Evolutionary conservation across 257 asterid genomes (phyloP), one percentile per base, ranked within the genome.

Genomic region (Lycium barbarum): DNA sequence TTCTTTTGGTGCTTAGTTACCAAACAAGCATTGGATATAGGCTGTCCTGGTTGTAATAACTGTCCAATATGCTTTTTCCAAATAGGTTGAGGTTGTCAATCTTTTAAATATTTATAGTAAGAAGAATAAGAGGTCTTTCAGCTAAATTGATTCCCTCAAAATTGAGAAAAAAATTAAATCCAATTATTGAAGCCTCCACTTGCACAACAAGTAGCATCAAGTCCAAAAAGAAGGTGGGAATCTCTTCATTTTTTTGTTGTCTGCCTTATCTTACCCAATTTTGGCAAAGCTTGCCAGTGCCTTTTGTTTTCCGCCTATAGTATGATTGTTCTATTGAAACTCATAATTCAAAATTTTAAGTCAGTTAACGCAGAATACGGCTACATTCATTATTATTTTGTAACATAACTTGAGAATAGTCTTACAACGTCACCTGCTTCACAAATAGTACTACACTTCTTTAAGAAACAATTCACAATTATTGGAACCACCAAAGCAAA

Each of bases 101-200:
- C 62, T 12, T 74, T 22, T 22, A 49, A 49, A 22, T 74, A 18
- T 12, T 5, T 49, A 74, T 13, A 26, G 33, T 26, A 12, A 38
- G 20, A 22, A 74, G 81, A 74, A 49, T 74, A 74, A 74, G 61
- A 74, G 43, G 62, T 74, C 61, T 49, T 49, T 22, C 40, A 22
- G 3, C 45, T 49, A 74, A 74, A 74, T 8, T 74, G 38, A 74
- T 74, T 49, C 22, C 62, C 43, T 49, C 40, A 74, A 72, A 22
- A 74, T 74, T 49, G 45, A 74, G 43, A 2, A 18, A 20, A n/a
- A 43, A 49, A 20, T 7, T 20, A 47, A 73, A 47, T 74, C 20
- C 43, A 74, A 47, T 49, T 6, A 74, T 74, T 74, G 61, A 74
- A 74, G 33, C 59, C 11, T 47, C 61, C 81, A 74, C 81, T 49